Evolutionary conservation across 495 filamentous ascomycete species (phyloP), one percentile per base, ranked within the genome.

Genomic region (Amniculicola lignicola): DNA sequence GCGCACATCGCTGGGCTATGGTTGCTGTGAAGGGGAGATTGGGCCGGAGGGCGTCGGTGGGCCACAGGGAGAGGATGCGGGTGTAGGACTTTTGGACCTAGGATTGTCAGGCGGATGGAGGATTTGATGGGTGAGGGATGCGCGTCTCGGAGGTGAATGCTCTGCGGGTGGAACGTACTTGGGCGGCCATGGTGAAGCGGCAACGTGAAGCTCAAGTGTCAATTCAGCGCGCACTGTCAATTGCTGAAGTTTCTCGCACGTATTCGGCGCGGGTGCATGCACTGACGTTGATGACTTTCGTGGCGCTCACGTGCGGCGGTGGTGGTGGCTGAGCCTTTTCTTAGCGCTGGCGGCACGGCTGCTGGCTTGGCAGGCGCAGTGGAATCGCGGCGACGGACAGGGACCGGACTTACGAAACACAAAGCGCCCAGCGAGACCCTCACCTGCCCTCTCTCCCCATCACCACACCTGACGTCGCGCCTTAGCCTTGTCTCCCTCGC

Each of bases 61-160:
- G 90, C 90, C 90, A 95, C 62, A 80, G 82, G 59, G 77, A 73
- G 48, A 94, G 73, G 54, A 86, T 83, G 71, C 78, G 82, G 51
- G 82, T 74, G 75, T 82, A 82, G 66, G 75, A 81, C 67, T 70
- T 76, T 76, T n/a, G n/a, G n/a, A n/a, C n/a, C n/a, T n/a, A 49
- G 57, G 57, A 67, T 37, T 24, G 44, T 43, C 39, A 51, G 38
- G 6, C 15, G 6, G 35, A 28, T 46, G 10, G 15, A 15, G 2
- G 19, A 2, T n/a, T n/a, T n/a, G n/a, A n/a, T n/a, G n/a, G n/a
- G n/a, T n/a, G n/a, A n/a, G n/a, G n/a, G n/a, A n/a, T n/a, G n/a
- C n/a, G n/a, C n/a, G n/a, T n/a, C n/a, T n/a, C n/a, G n/a, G n/a
- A n/a, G n/a, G n/a, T n/a, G n/a, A n/a, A n/a, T n/a, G n/a, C n/a